Evolutionary conservation across 805 yeast genomes (phyloP).

Genomic region (Lachancea fermentati): DNA sequence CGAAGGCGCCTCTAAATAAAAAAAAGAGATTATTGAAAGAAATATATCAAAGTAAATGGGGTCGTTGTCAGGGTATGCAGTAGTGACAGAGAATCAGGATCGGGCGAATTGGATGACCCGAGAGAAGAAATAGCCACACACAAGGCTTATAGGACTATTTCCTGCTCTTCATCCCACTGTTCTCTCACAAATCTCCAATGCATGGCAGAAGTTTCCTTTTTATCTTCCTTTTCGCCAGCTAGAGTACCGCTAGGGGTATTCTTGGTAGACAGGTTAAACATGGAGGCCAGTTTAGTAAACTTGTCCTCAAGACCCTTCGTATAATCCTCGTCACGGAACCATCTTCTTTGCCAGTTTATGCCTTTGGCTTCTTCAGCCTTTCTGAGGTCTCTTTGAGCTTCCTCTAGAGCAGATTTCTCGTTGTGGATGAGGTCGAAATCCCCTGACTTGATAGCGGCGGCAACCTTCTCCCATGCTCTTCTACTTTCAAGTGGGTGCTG

Average conservation of each 20-base stretch:
- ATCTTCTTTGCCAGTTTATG: slow-evolving; percentile 67
- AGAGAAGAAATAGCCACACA: neutral
- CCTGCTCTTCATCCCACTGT: slow-evolving; percentile 55
- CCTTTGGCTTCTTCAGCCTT: slow-evolving; percentile 64
- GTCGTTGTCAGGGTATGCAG: neutral
- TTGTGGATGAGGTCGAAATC: slow-evolving; percentile 69
- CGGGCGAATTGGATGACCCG: neutral
- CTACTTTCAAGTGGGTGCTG: slow-evolving; percentile 82
- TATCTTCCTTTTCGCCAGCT: slow-evolving; percentile 51
- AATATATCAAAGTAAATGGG: neutral
- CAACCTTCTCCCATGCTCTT: slow-evolving; percentile 85
- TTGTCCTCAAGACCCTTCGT: slow-evolving; percentile 31
- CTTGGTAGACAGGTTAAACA: slow-evolving; percentile 52
- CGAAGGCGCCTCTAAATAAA: neutral
- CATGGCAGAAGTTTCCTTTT: slow-evolving; percentile 33
- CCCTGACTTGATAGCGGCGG: slow-evolving; percentile 73
- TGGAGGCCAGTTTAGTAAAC: slow-evolving; percentile 38
- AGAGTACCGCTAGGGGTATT: slow-evolving; percentile 65
- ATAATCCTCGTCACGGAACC: slow-evolving; percentile 59
- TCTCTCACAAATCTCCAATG: slow-evolving; percentile 69
- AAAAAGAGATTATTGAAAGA: neutral
- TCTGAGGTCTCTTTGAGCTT: slow-evolving; percentile 77
- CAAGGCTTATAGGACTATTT: slow-evolving; percentile 41
- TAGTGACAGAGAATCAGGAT: neutral
- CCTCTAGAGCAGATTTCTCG: slow-evolving; percentile 76